These are phyloP conservation scores for Anthracocystis panici-leucophaei DNA, from an alignment of 1,284 basidiomycete species.

Conservation along the genomic window DNA sequence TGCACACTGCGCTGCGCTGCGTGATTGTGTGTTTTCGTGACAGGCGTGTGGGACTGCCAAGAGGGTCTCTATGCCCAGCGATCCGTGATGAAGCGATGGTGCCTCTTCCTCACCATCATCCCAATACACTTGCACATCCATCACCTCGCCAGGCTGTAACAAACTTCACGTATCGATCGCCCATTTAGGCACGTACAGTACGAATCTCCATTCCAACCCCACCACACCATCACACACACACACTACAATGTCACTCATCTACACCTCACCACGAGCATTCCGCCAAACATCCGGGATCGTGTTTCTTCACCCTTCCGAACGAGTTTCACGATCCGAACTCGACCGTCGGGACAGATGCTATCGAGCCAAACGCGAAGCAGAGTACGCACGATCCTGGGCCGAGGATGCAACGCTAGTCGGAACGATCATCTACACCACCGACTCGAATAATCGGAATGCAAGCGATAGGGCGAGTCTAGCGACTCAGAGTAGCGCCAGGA, in stretches of 20 bases:
- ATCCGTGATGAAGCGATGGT: too few relatives aligned
- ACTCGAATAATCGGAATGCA: conserved; percentile 8
- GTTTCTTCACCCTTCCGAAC: conserved; percentile 56
- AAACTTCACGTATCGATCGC: not conserved
- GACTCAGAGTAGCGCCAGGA: conserved; percentile 31
- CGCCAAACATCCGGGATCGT: conserved; percentile 52
- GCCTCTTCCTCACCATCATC: not conserved
- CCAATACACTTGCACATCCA: not conserved
- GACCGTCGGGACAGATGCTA: conserved; percentile 58
- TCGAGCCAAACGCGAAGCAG: conserved; percentile 54
- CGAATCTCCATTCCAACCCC: not conserved
- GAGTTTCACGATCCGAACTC: conserved; percentile 58
- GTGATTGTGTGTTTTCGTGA: not conserved
- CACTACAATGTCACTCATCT: conserved; percentile 31
- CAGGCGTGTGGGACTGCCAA: too few relatives aligned
- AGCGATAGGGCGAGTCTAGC: conserved; percentile 30
- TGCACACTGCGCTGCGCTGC: not conserved
- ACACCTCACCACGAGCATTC: conserved; percentile 37
- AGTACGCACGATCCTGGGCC: conserved; percentile 52
- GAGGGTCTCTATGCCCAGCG: too few relatives aligned
- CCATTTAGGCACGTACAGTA: not conserved
- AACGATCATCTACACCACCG: conserved; percentile 34
- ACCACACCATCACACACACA: not conserved
- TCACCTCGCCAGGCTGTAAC: not conserved
- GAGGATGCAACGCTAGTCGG: conserved; percentile 62